Evolutionary conservation across 352 stramenopile genomes (phyloP).

Genomic region (Globisporangium ultimum): DNA sequence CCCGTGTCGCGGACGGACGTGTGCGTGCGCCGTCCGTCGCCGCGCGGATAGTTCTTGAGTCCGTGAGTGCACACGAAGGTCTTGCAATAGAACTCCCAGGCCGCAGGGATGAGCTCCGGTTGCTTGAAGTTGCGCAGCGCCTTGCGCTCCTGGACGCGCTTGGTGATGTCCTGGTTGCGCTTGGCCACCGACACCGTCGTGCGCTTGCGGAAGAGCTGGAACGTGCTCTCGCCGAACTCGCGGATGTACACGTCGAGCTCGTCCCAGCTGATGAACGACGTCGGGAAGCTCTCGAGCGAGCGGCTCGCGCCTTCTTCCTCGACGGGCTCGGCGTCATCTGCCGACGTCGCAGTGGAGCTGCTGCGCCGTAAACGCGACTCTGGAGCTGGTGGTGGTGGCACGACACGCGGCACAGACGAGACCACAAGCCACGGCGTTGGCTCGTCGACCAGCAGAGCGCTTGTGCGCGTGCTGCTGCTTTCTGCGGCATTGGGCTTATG

Average conservation of each 20-base stretch:
- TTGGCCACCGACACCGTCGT: slow-evolving; percentile 60
- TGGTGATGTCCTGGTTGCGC: slow-evolving; percentile 48
- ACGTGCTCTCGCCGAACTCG: slow-evolving; percentile 9
- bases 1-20: slow-evolving; percentile 52
- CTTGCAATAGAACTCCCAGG: slow-evolving; percentile 71
- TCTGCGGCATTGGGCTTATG: no score
- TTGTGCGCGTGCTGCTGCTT: background rate
- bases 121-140: slow-evolving; percentile 6
- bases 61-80: slow-evolving; percentile 73
- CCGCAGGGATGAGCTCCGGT: slow-evolving; percentile 32
- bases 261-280: slow-evolving; percentile 2
- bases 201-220: slow-evolving; percentile 19
- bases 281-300: slow-evolving; percentile 6
- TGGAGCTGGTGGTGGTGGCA: background rate
- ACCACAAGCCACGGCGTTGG: slow-evolving; percentile 8
- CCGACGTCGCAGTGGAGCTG: background rate
- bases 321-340: background rate
- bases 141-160: slow-evolving; percentile 29
- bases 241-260: slow-evolving; percentile 7
- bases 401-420: slow-evolving; percentile 2
- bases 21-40: slow-evolving; percentile 59
- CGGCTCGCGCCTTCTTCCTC: background rate
- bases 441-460: background rate
- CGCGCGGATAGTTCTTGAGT: slow-evolving; percentile 59
- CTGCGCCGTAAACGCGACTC: background rate